phyloP scores from a whole-genome alignment of 2,329 filamentous ascomycete species.

The Cryphonectria japonica region DNA sequence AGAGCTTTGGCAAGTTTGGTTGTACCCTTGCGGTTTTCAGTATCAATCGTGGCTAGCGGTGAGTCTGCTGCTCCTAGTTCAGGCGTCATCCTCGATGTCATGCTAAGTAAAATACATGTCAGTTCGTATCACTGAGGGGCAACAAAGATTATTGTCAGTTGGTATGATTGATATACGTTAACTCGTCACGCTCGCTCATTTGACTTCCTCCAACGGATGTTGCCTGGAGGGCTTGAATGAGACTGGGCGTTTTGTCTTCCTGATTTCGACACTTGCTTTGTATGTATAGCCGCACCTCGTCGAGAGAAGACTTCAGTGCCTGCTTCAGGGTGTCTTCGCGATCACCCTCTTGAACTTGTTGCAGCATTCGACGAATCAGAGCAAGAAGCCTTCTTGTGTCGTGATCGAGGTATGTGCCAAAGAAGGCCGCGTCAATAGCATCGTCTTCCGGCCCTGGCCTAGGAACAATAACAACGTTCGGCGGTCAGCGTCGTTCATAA shows the following conservation, averaged over 20 bases:
- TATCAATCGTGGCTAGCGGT: neutral
- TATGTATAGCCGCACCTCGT: conserved; percentile 23
- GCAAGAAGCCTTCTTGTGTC: conserved; percentile 22
- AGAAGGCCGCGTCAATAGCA: conserved; percentile 10
- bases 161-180: neutral
- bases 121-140: neutral
- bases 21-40: neutral
- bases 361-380: conserved; percentile 21
- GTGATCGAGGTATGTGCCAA: conserved; percentile 21
- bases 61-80: neutral
- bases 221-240: neutral
- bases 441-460: conserved; percentile 21
- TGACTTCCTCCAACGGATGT: neutral
- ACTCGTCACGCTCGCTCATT: conserved; percentile 8
- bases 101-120: neutral
- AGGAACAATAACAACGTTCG: neutral
- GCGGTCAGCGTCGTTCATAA: neutral
- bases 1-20: conserved; percentile 16
- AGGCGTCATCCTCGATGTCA: neutral
- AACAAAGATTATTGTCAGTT: neutral
- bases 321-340: conserved; percentile 6
- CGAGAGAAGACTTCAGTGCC: conserved; percentile 14
- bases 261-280: conserved; percentile 7
- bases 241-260: neutral
- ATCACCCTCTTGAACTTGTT: conserved; percentile 20